Percentiles rank a stretch among this genome's conserved stretches.
phyloP scores from a whole-genome alignment of 108 stramenopile genomes.

The Skeletonema potamos region DNA sequence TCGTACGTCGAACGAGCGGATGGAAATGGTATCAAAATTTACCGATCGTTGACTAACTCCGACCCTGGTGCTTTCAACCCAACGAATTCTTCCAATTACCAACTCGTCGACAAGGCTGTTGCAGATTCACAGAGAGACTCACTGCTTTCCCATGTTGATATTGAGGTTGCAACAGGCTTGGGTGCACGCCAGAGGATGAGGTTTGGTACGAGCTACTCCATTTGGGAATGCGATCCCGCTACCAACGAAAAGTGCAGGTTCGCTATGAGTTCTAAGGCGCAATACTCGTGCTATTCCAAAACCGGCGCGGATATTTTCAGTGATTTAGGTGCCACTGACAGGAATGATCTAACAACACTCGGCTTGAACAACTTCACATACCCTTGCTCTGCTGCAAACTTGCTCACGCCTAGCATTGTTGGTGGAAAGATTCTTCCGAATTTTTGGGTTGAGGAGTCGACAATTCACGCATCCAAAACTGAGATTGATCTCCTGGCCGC shows the following conservation, averaged over 20 bases:
- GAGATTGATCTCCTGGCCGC: conserved; percentile 35
- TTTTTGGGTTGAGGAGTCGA: conserved; percentile 39
- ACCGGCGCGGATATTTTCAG: conserved; percentile 20
- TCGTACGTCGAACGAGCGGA: conserved; percentile 33
- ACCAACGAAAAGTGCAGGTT: conserved; percentile 44
- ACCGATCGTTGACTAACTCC: conserved; percentile 29
- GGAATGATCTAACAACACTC: conserved; percentile 33
- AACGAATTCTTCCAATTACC: conserved; percentile 30
- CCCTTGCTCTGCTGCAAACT: conserved; percentile 53
- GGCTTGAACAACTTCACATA: conserved; percentile 31
- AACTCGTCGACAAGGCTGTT: conserved; percentile 36
- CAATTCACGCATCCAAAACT: conserved; percentile 24
- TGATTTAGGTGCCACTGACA: conserved; percentile 9
- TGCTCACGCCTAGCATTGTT: conserved; percentile 52
- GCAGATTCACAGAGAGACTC: conserved; percentile 18
- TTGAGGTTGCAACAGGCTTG: conserved; percentile 50
- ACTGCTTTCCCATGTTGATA: conserved; percentile 46
- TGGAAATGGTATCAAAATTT: conserved; percentile 58
- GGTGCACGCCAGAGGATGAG: conserved; percentile 48
- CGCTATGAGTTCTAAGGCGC: conserved; percentile 24
- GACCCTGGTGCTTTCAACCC: conserved; percentile 46
- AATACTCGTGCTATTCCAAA: conserved; percentile 34
- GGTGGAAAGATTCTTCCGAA: conserved; percentile 48
- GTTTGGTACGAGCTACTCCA: conserved; percentile 51
- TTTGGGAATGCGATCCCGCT: conserved; percentile 57